Conservation (phyloP, 768 basidiomycete genomes). For the Lyophyllum semitale region DNA sequence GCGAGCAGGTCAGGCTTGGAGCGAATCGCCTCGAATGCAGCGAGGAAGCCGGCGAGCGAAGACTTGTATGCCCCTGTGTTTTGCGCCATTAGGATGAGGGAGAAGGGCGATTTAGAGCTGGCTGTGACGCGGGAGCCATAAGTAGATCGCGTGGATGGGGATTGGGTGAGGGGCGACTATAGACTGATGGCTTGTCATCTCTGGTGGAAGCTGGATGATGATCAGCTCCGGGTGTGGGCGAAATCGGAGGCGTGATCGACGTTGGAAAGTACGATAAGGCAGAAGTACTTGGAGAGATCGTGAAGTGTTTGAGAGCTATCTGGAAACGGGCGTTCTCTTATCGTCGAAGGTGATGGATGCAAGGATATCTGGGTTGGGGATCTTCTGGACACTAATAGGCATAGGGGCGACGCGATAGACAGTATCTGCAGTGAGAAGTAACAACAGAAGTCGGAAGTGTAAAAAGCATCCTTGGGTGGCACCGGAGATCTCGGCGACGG, state of each 20-base stretch:
- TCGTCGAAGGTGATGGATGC: too few relatives aligned
- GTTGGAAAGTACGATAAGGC: slow-evolving; percentile 75
- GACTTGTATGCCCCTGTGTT: slow-evolving; percentile 78
- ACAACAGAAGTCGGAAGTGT: too few relatives aligned
- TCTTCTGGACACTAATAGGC: too few relatives aligned
- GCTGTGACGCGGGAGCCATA: slow-evolving; percentile 47
- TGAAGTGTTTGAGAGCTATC: slow-evolving; percentile 65
- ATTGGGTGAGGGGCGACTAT: slow-evolving; percentile 32
- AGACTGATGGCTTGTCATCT: too few relatives aligned
- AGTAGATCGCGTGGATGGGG: slow-evolving; percentile 33
- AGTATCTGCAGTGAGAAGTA: too few relatives aligned
- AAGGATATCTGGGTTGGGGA: too few relatives aligned
- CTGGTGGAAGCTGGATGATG: too few relatives aligned
- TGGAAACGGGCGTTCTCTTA: too few relatives aligned
- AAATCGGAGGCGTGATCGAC: slow-evolving; percentile 71
- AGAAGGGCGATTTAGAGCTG: slow-evolving; percentile 58
- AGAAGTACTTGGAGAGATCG: slow-evolving; percentile 60
- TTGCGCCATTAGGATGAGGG: slow-evolving; percentile 69
- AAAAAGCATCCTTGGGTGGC: too few relatives aligned
- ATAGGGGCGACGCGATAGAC: too few relatives aligned
- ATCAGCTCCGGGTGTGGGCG: slow-evolving; percentile 54
- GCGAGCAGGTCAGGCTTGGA: slow-evolving; percentile 39
- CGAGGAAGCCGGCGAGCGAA: slow-evolving; percentile 52
- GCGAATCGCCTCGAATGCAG: slow-evolving; percentile 45
- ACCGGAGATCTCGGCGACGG: too few relatives aligned